Conservation (phyloP, 768 basidiomycete genomes). For the Rossbeevera mucosa region DNA sequence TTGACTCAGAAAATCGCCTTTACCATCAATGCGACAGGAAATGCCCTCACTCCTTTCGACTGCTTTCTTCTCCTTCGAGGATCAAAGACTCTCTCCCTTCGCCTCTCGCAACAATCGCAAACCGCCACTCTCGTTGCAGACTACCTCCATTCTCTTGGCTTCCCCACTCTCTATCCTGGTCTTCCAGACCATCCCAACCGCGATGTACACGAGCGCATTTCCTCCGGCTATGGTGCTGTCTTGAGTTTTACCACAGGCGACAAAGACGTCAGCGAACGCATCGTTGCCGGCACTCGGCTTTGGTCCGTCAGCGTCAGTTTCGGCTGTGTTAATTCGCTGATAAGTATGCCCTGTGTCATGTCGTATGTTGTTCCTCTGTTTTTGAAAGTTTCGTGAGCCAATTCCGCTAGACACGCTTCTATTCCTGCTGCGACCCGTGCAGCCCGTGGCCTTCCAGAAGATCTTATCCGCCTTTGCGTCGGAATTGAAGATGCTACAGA, state of each 20-base stretch:
- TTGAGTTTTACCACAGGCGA: slow-evolving; percentile 92
- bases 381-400: background rate
- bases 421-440: slow-evolving; percentile 94
- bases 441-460: slow-evolving; percentile 96
- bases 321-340: slow-evolving; percentile 95
- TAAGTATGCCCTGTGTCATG: slow-evolving; percentile 99
- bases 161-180: slow-evolving; percentile 90
- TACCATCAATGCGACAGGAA: slow-evolving; percentile 89
- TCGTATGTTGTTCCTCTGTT: slow-evolving; percentile 62
- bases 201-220: slow-evolving; percentile 87
- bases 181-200: slow-evolving; percentile 75
- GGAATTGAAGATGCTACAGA: slow-evolving; percentile 96
- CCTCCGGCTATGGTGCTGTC: slow-evolving; percentile 89
- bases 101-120: slow-evolving; percentile 91
- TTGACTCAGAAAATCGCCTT: slow-evolving; percentile 75
- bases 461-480: slow-evolving; percentile 95
- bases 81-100: slow-evolving; percentile 91
- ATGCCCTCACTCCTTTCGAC: slow-evolving; percentile 92
- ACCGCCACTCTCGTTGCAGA: slow-evolving; percentile 79
- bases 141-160: slow-evolving; percentile 81
- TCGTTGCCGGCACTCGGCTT: slow-evolving; percentile 86
- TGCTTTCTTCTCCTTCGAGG: slow-evolving; percentile 94
- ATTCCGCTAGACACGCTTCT: slow-evolving; percentile 72
- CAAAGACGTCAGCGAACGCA: slow-evolving; percentile 83
- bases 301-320: slow-evolving; percentile 99